Evolutionary conservation across 2,329 filamentous ascomycete species (phyloP).

Genomic region (Harringtonia lauricola): DNA sequence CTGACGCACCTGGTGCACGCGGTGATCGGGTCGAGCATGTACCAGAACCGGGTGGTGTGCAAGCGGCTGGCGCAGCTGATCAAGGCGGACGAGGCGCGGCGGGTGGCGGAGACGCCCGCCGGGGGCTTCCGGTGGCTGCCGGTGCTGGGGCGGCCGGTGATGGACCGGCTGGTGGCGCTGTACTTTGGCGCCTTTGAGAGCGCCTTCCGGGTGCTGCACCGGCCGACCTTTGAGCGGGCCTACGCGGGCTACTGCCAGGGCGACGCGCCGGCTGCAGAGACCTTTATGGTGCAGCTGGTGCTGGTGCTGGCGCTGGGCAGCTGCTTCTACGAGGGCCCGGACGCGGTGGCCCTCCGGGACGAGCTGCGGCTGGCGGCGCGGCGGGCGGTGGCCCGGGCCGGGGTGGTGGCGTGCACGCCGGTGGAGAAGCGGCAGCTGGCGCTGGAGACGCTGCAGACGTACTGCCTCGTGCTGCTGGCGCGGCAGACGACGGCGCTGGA

Average conservation of each 20-base stretch:
- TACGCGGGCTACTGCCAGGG: too few relatives aligned
- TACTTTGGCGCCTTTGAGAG: constrained; percentile 45
- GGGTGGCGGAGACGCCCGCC: background rate
- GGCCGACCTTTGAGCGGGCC: constrained; percentile 35
- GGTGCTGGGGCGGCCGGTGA: constrained; percentile 23
- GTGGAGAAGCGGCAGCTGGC: constrained; percentile 10
- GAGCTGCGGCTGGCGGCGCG: constrained; percentile 6
- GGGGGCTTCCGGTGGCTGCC: constrained; percentile 10
- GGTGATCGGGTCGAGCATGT: constrained; percentile 10
- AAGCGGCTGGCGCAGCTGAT: constrained; percentile 29
- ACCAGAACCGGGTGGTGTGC: constrained; percentile 21
- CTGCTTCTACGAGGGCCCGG: constrained; percentile 26
- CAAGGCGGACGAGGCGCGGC: constrained; percentile 20
- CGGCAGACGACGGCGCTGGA: constrained; percentile 24
- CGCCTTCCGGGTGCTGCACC: constrained; percentile 40
- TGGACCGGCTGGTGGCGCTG: constrained; percentile 37
- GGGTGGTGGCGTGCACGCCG: constrained; percentile 5
- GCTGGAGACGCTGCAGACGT: constrained; percentile 11
- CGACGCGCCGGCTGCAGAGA: constrained; percentile 14
- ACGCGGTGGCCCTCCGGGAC: constrained; percentile 1
- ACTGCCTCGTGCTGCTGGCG: constrained; percentile 10
- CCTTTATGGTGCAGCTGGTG: constrained; percentile 35
- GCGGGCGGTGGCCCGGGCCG: constrained; percentile 6
- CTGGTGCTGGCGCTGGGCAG: constrained; percentile 35
- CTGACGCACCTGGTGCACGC: constrained; percentile 20